phyloP scores from a whole-genome alignment of 2,329 filamentous ascomycete species.

The Huntiella savannae region DNA sequence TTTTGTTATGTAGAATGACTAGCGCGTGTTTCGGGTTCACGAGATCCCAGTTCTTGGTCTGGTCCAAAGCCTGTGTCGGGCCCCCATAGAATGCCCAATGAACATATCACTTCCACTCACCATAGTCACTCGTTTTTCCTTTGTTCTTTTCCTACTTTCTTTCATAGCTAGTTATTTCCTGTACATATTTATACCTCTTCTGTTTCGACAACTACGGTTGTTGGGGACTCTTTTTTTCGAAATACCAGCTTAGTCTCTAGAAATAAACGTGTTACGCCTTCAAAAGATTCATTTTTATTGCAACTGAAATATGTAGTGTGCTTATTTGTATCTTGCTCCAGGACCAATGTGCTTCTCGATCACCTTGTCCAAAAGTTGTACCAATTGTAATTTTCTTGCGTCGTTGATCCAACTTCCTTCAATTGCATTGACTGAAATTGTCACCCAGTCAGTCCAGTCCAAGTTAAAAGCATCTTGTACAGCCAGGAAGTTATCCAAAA shows the following conservation, averaged over 20 bases:
- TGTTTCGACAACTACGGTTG: neutral
- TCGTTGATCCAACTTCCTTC: conserved; percentile 21
- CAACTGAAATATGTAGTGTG: neutral
- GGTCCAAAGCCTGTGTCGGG: neutral
- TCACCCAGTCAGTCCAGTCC: conserved; percentile 44
- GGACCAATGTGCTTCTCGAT: too few relatives aligned
- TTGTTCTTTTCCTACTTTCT: neutral
- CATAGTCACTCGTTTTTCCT: conserved; percentile 1
- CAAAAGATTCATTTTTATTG: too few relatives aligned
- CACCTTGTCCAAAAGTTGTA: neutral
- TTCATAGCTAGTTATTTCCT: neutral
- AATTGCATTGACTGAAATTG: conserved; percentile 41
- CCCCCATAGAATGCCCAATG: neutral
- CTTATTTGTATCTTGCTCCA: neutral
- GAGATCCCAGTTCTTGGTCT: too few relatives aligned
- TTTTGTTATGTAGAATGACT: neutral
- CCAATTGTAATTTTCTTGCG: neutral
- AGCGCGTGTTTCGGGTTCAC: neutral
- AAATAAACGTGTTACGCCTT: conserved; percentile 2
- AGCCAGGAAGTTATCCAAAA: conserved; percentile 52
- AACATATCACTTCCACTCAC: conserved; percentile 2
- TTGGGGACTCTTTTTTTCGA: conserved; percentile 1
- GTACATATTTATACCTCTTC: neutral
- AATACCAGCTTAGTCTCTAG: neutral
- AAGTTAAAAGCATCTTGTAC: conserved; percentile 54